Base-by-base conservation (phyloP, 225 moss, liverwort and hornwort genomes). In the Marchantia paleacea region DNA sequence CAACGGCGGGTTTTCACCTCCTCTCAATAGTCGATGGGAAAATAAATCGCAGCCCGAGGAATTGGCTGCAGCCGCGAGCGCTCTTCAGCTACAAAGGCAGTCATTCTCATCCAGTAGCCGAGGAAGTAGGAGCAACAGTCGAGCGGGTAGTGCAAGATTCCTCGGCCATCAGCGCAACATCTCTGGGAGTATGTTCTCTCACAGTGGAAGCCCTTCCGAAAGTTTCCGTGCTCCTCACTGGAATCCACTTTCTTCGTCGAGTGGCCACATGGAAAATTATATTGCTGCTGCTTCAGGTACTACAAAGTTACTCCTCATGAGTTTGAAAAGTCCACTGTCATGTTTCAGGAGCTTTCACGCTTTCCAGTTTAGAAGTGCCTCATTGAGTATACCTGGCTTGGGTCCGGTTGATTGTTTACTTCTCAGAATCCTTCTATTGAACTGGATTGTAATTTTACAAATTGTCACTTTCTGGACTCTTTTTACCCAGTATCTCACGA, bases 81-180 rank as follows among this genome's bases (percentile, higher is more conserved):
- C 85, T 47, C 85, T 87, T 76, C 91, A 91, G 69, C 82, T 90
- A 75, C 91, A 89, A 53, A 86, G 87, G 82, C 75, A 86, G 72
- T 94, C 94, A 31, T 79, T 90, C 73, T 92, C 92, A 72, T 94
- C 91, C 64, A 92, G 92, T 81, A 90, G 90, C 75, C 85, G 90
- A 63, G 92, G 92, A 26, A 94, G 91, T 79, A 90, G 89, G 83
- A 91, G 92, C 83, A 89, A 89, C 83, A 89, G 94, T 83, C 84
- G 90, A 81, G 86, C 88, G 80, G 92, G 88, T 65, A 89, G 91
- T 80, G 87, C 89, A 62, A 85, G 91, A 54, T 90, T 90, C 61
- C 78, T 88, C 52, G 89, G 87, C 29, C 89, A 92, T 80, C 92
- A 90, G 54, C 90, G 90, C 25, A 92, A 85, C 63, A 88, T 87